phyloP scores from a whole-genome alignment of 306 rosid genomes.

The Delonix regia region DNA sequence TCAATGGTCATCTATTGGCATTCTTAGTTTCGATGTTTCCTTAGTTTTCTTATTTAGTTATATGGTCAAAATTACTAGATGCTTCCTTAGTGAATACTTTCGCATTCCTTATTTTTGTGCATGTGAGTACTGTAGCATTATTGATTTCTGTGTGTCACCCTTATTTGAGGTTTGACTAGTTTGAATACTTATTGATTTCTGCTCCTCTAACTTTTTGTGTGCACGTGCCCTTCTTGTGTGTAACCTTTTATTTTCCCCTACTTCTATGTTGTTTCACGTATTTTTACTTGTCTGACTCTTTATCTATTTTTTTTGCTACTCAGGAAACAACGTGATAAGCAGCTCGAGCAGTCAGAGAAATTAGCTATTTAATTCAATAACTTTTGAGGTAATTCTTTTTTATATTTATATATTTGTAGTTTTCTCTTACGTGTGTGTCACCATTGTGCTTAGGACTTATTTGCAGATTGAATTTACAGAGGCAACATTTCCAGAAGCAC shows the following conservation, averaged over 20 bases:
- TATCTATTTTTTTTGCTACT: conserved; percentile 28
- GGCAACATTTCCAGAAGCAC: neutral
- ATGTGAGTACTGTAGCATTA: neutral
- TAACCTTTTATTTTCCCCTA: neutral
- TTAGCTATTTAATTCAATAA: conserved; percentile 40
- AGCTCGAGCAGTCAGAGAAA: conserved; percentile 40
- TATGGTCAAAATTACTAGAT: no score
- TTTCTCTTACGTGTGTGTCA: neutral
- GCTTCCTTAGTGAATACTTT: no score
- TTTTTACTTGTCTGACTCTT: neutral
- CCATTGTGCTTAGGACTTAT: neutral
- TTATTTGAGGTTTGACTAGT: neutral
- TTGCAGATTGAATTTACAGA: neutral
- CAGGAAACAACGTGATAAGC: conserved; percentile 50
- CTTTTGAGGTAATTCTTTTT: conserved; percentile 37
- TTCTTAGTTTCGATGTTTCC: no score
- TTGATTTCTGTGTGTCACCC: no score
- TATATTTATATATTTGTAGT: neutral
- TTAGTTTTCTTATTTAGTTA: no score
- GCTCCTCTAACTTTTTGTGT: neutral
- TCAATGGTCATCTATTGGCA: no score
- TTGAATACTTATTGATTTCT: no score
- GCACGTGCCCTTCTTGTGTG: neutral
- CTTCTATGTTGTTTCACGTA: neutral
- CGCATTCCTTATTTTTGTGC: no score